phyloP scores from a whole-genome alignment of 805 yeast genomes.

The Lipomyces spencermartinsiae region DNA sequence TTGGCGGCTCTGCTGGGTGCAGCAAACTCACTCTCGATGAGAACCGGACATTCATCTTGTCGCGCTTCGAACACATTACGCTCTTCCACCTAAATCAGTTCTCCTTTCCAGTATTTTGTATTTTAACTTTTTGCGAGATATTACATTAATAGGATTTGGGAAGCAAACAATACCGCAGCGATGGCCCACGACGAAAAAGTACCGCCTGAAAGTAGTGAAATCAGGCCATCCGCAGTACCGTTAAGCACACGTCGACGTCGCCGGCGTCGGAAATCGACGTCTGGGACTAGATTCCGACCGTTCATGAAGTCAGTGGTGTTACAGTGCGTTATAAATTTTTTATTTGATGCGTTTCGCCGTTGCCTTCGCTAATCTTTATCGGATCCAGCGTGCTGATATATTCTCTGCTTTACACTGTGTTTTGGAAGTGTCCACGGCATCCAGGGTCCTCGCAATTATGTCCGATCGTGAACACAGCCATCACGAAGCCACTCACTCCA shows the following conservation, averaged over 20 bases:
- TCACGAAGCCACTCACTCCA: constrained; percentile 14
- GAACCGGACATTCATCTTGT: background rate
- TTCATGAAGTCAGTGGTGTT: background rate
- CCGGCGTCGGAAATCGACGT: background rate
- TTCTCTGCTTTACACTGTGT: constrained; percentile 17
- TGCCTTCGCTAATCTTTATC: background rate
- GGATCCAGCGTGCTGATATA: constrained; percentile 50
- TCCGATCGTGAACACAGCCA: constrained; percentile 10
- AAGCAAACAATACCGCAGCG: background rate
- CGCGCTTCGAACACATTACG: background rate
- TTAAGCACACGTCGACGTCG: background rate
- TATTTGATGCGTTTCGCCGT: background rate
- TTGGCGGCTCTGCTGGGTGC: background rate
- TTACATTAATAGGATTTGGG: background rate
- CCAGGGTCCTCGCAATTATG: constrained; percentile 15
- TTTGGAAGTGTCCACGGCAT: constrained; percentile 21
- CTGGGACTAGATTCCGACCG: background rate
- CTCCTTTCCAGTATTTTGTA: background rate
- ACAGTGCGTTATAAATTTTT: constrained; percentile 5
- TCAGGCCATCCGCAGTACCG: background rate
- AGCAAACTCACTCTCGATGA: background rate
- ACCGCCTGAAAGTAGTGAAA: background rate
- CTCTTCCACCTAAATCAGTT: background rate
- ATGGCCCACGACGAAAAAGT: background rate
- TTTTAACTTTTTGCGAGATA: background rate